These are phyloP conservation scores for Cladosporium sphaerospermum DNA, from an alignment of 2,329 filamentous ascomycete genomes.

Conservation along the genomic window DNA sequence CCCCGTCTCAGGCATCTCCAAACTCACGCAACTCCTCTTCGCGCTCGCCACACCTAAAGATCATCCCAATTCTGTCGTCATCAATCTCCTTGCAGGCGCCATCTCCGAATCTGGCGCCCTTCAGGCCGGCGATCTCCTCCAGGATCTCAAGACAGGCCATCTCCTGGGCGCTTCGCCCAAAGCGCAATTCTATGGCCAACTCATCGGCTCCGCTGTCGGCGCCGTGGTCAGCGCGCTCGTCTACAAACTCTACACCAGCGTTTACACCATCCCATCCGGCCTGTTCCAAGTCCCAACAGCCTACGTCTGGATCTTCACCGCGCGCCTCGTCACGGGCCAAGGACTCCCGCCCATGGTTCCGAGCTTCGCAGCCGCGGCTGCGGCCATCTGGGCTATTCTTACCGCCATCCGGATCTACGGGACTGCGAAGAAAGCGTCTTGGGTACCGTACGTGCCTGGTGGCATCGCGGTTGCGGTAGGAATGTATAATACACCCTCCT, in stretches of 20 bases:
- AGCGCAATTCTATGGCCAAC: slow-evolving; percentile 93
- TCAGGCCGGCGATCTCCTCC: slow-evolving; percentile 93
- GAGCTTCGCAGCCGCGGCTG: slow-evolving; percentile 72
- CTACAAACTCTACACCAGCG: slow-evolving; percentile 82
- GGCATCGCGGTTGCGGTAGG: slow-evolving; percentile 95
- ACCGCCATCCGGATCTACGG: slow-evolving; percentile 64
- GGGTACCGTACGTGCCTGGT: slow-evolving; percentile 75
- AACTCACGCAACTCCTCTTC: slow-evolving; percentile 92
- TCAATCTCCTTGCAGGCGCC: slow-evolving; percentile 90
- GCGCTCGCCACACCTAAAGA: slow-evolving; percentile 78
- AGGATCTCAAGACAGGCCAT: slow-evolving; percentile 95
- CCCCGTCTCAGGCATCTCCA: slow-evolving; percentile 92
- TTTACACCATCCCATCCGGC: slow-evolving; percentile 82
- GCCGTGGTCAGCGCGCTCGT: slow-evolving; percentile 80
- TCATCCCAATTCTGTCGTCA: slow-evolving; percentile 79
- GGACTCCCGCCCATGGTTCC: slow-evolving; percentile 78
- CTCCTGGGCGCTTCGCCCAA: slow-evolving; percentile 85
- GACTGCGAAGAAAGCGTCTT: slow-evolving; percentile 42
- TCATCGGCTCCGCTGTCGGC: slow-evolving; percentile 81
- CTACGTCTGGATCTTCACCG: slow-evolving; percentile 97
- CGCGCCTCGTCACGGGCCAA: slow-evolving; percentile 82
- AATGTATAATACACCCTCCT: slow-evolving; percentile 97
- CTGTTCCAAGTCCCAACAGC: slow-evolving; percentile 91
- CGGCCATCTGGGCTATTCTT: slow-evolving; percentile 62
- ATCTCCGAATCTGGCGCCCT: slow-evolving; percentile 79